These are phyloP conservation scores for Claviceps pusilla DNA, from an alignment of 2,329 filamentous ascomycete species.

Conservation along the genomic window DNA sequence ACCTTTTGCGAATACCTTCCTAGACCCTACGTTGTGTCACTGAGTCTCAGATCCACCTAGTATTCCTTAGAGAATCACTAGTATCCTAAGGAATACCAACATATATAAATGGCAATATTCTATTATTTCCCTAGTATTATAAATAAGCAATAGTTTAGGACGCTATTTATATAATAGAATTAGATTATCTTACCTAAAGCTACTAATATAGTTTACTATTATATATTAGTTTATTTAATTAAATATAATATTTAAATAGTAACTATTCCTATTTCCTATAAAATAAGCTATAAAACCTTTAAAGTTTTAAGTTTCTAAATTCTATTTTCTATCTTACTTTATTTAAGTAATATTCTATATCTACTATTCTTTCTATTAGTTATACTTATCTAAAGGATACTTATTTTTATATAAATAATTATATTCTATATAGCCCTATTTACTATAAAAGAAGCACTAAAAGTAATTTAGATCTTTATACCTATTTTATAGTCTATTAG, in stretches of 20 bases:
- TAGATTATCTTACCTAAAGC: no score
- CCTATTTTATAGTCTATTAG: background rate
- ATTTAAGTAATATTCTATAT: background rate
- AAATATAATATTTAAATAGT: background rate
- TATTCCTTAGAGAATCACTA: no score
- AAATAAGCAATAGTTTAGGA: no score
- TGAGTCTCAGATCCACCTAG: no score
- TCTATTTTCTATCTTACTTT: background rate
- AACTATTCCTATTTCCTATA: background rate
- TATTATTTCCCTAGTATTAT: no score
- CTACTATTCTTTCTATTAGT: background rate
- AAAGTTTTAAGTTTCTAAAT: background rate
- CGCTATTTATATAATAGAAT: no score
- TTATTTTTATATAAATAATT: background rate
- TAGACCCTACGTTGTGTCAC: no score
- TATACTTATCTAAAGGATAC: background rate
- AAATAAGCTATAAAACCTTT: background rate
- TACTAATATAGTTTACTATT: background rate
- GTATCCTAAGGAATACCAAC: no score
- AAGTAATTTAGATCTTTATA: background rate
- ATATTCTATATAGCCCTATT: background rate
- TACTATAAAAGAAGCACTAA: background rate
- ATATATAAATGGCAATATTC: no score
- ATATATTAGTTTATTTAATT: no score
- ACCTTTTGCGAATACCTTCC: no score